Evolutionary conservation across 768 basidiomycete genomes (phyloP).

Genomic region (Gymnopilus junonius): DNA sequence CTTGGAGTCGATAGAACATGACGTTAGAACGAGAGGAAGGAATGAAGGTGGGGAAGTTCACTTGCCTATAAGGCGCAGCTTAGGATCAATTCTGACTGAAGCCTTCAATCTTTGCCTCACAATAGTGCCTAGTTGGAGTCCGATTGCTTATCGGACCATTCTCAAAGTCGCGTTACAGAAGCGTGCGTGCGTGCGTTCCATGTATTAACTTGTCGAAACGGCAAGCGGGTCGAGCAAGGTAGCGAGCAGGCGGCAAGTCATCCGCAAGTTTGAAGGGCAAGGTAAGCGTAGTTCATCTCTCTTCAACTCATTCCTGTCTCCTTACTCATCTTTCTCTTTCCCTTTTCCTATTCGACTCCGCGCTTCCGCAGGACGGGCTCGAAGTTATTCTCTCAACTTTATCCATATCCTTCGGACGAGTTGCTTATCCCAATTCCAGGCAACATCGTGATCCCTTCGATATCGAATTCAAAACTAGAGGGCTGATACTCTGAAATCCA

Average conservation of each 20-base stretch:
- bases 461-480: not conserved
- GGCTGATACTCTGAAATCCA: not conserved
- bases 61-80: not conserved
- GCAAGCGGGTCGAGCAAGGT: not conserved
- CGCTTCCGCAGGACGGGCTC: slow-evolving; percentile 4
- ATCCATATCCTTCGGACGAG: not conserved
- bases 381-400: not conserved
- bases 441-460: slow-evolving; percentile 1
- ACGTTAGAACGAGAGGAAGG: not conserved
- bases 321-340: not conserved
- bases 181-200: not conserved
- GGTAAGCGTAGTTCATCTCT: slow-evolving; percentile 3
- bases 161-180: not conserved
- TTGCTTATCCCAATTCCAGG: not conserved
- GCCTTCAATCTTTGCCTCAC: not conserved
- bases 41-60: not conserved
- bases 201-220: not conserved
- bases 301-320: not conserved
- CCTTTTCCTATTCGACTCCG: not conserved
- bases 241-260: not conserved
- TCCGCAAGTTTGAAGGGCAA: not conserved
- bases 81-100: not conserved
- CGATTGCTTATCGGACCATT: not conserved
- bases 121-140: not conserved
- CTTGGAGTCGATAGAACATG: not conserved